Base-by-base conservation (phyloP, 2,329 filamentous ascomycete genomes). In the Xylaria multiplex region DNA sequence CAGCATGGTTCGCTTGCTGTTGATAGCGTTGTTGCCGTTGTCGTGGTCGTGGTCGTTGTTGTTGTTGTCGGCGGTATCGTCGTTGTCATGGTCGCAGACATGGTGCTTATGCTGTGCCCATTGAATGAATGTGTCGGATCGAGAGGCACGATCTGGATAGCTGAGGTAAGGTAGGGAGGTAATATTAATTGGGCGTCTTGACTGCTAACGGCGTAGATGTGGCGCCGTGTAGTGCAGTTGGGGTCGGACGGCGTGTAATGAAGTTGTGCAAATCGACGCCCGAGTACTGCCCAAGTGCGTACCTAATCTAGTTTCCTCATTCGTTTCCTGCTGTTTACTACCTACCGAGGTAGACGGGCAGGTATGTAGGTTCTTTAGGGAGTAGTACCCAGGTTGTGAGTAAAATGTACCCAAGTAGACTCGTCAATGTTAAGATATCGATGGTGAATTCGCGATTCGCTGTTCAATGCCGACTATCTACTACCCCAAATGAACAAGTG, bases 1-100 rank as follows among this genome's bases (percentile, higher is more conserved):
- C 85, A 87, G 80, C 81, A 81, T 43, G 75, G 73, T 55, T 70
- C 70, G 68, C 61, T 69, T 13, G 69, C 68, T 22, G 70, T 69
- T 22, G 70, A 70, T 6, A 69, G 70, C 22, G 71, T 69, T 27
- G 69, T 66, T 19, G 71, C 71, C 2, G 69, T 72, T 42, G 72
- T 70, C 19, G 69, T 69, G 8, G 64, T 68, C 19, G 71, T 69
- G 32, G 71, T 69, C 53, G 70, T 68, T 59, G 58, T 68, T 35
- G 58, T 68, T 35, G 66, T 57, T 24, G 66, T 57, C 22, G 71
- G 62, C 54, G 73, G 72, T 30, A 71, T 50, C 19, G 70, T 69
- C 71, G 74, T 72, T 11, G 74, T 74, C 73, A 75, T 74, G 14
- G 71, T 73, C 43, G 70, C 46, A 32, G 69, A 66, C 68, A 71